Evolutionary conservation across 2,329 filamentous ascomycete species (phyloP), one percentile per base, ranked within the genome.

Genomic region (Emmonsiellopsis sp.): DNA sequence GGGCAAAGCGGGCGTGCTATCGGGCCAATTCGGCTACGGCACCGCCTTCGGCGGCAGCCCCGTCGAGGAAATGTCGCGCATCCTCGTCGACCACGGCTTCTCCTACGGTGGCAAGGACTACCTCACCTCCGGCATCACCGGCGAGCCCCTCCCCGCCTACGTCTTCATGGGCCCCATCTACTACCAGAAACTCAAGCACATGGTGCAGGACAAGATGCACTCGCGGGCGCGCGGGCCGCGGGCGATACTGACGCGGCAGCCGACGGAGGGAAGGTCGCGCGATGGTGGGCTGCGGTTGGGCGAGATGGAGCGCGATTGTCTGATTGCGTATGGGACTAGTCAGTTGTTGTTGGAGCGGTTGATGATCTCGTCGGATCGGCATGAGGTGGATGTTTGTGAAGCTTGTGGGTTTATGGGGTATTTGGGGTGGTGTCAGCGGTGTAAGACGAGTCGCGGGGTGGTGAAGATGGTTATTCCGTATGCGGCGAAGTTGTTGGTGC

Each of bases 121-220:
- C 72, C 85, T 98, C 57, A 97, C 93, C 0, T 91, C 85, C 0
- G 93, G 93, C 37, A 92, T 96, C 66, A 97, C 93, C 0, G 94
- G 93, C 63, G 93, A 98, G 72, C 83, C 88, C 0, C 78, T 97
- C 5, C 90, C 95, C 58, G 91, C 91, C 10, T 97, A 97, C 72
- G 90, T 98, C 66, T 98, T 97, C 78, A 95, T 95, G 68, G 93
- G 93, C 0, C 93, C 93, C 9, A 98, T 98, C 71, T 98, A 95
- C 77, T 98, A 98, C 76, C 93, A 98, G 76, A 95, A 95, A 61
- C 82, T 98, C 60, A 98, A 98, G 80, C 93, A 98, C 79, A 98
- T 98, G 93, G 93, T 98, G 3, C 91, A 97, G 70, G 93, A 98
- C 69, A 98, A 98, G 75, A 97, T 98, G 93, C 93, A 98, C 73